Evolutionary conservation across 352 stramenopile genomes (phyloP), one percentile per base, ranked within the genome.

Genomic region (Phytophthora brassicae): DNA sequence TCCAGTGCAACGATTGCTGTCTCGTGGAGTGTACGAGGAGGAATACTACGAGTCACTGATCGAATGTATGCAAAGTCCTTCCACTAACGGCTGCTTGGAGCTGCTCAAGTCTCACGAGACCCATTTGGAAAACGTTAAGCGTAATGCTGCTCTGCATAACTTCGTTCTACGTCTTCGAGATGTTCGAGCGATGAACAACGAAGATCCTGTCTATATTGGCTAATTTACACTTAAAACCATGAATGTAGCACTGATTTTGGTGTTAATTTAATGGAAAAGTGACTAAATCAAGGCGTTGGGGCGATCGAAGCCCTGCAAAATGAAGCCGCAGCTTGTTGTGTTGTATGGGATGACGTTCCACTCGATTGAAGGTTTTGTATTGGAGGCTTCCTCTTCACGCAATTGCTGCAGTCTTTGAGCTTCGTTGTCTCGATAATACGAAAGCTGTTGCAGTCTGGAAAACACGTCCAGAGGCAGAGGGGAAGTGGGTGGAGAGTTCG

Each of bases 1-100:
- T 12, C 83, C 74, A 16, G 75, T 93, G 38, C 76, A 92, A 63
- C 70, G 86, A 3, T 68, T 95, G 60, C 66, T 94, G 13, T 89
- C 83, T 51, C 76, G 86, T 26, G 78, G 79, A 35, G 81, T 92
- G 29, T 90, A 90, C 67, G 79, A 84, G 24, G 79, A 90, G 36
- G 79, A 90, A 43, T 90, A 90, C 65, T 73, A 79, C 42, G 73
- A 86, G 57, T 88, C 81, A 20, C 72, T 89, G 59, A 84, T 75
- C 56, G 70, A 90, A 56, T 90, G 81, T 59, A 90, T 90, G 81
- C 70, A 77, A 49, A 65, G 53, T 50, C 79, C 75, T 3, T 57
- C 75, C 0, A 64, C 57, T 12, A 63, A 90, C 35, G 82, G 77
- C n/a, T 87, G 79, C 48, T 47, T 68, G 3, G 79, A 87, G 55